Evolutionary conservation across 176 grass and related monocot species (phyloP).

Genomic region (Lolium rigidum): DNA sequence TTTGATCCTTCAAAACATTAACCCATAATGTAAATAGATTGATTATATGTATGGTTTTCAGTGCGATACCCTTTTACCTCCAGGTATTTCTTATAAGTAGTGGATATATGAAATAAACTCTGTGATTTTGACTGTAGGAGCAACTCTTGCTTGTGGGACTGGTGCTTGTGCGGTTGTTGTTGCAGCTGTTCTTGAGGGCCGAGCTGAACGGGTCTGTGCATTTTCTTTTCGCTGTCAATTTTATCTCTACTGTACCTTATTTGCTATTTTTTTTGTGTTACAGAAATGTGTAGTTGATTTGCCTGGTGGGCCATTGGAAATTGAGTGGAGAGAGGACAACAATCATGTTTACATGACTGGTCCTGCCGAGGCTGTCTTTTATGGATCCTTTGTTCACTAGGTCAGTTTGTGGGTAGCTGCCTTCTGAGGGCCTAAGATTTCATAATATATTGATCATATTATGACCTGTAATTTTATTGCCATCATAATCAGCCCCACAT

Average conservation of each 20-base stretch:
- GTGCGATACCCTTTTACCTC: slow-evolving; percentile 21
- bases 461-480: slow-evolving; percentile 28
- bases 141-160: slow-evolving; percentile 94
- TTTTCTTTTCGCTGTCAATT: slow-evolving; percentile 26
- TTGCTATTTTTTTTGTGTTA: background rate
- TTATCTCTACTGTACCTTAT: slow-evolving; percentile 3
- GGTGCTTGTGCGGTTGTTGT: slow-evolving; percentile 98
- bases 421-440: slow-evolving; percentile 25
- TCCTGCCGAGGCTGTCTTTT: slow-evolving; percentile 88
- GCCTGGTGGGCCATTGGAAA: slow-evolving; percentile 93
- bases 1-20: slow-evolving; percentile 21
- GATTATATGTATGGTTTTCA: slow-evolving; percentile 20
- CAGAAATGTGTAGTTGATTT: slow-evolving; percentile 93
- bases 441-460: background rate
- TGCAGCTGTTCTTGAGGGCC: slow-evolving; percentile 89
- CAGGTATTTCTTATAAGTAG: slow-evolving; percentile 15
- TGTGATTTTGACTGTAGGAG: slow-evolving; percentile 67
- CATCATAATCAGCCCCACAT: slow-evolving; percentile 12
- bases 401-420: slow-evolving; percentile 40
- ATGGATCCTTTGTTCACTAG: slow-evolving; percentile 63
- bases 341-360: slow-evolving; percentile 98
- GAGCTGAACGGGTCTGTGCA: slow-evolving; percentile 62
- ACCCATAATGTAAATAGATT: slow-evolving; percentile 7
- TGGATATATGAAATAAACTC: slow-evolving; percentile 30
- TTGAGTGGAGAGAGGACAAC: slow-evolving; percentile 89